These are phyloP conservation scores for Candida frijolesensis DNA, from an alignment of 1,139 yeast genomes.

Conservation along the genomic window DNA sequence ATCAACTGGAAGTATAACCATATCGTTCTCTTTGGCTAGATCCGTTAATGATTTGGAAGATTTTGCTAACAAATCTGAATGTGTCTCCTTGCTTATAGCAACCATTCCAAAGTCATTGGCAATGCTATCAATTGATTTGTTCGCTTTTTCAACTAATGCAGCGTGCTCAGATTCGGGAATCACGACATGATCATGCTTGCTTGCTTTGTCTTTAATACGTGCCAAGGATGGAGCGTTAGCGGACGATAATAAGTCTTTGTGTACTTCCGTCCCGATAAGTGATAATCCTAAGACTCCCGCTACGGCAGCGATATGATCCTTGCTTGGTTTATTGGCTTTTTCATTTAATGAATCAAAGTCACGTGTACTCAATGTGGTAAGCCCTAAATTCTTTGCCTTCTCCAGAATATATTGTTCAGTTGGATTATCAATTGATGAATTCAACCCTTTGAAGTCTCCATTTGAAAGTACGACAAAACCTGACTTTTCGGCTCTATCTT, in stretches of 20 bases:
- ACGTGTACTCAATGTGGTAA: constrained; percentile 16
- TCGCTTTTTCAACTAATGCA: constrained; percentile 15
- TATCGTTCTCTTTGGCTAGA: constrained; percentile 17
- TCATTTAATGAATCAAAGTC: constrained; percentile 14
- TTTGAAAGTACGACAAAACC: constrained; percentile 22
- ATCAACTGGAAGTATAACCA: constrained; percentile 13
- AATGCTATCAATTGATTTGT: constrained; percentile 17
- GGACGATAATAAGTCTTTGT: constrained; percentile 17
- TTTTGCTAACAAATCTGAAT: constrained; percentile 9
- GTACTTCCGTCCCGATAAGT: constrained; percentile 26
- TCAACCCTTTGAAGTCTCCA: constrained; percentile 19
- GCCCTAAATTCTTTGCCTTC: constrained; percentile 19
- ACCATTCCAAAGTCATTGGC: constrained; percentile 19
- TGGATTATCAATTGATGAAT: constrained; percentile 25
- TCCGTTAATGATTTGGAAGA: constrained; percentile 12
- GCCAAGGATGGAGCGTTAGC: constrained; percentile 22
- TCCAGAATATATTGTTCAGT: constrained; percentile 24
- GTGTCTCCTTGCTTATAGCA: constrained; percentile 6
- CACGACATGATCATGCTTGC: constrained; percentile 19
- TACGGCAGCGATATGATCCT: constrained; percentile 15
- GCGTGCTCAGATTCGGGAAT: constrained; percentile 19
- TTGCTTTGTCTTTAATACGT: constrained; percentile 23
- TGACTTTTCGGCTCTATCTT: constrained; percentile 21
- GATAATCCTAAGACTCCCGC: constrained; percentile 25
- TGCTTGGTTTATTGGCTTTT: constrained; percentile 15